Percentiles rank a stretch among this genome's conserved stretches.
Evolutionary conservation across 495 filamentous ascomycete species (phyloP).

Genomic region (Letharia columbiana): DNA sequence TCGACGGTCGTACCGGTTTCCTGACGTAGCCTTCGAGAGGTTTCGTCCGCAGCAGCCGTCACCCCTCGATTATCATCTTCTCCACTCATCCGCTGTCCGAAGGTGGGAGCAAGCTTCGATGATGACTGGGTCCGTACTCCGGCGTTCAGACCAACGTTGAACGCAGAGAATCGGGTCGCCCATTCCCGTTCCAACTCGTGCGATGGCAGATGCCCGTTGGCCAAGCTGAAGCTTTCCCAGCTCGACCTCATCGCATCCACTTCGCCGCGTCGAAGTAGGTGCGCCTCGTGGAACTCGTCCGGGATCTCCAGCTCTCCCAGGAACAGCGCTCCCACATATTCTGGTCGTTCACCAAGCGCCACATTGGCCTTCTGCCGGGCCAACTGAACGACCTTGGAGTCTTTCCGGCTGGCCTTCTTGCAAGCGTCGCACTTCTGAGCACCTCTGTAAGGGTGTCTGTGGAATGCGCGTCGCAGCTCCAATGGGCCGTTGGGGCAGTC

Average conservation of each 20-base stretch:
- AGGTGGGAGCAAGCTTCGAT: neutral
- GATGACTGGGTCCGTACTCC: neutral
- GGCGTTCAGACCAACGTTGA: neutral
- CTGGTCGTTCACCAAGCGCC: neutral
- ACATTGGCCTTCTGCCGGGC: neutral
- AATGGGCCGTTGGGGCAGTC: neutral
- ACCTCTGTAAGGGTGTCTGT: neutral
- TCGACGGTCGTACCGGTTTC: neutral
- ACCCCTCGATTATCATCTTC: neutral
- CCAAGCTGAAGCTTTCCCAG: neutral
- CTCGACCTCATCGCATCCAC: neutral
- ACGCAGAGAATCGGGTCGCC: neutral
- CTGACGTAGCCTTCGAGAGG: neutral
- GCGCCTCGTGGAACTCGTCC: neutral
- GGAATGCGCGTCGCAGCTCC: neutral
- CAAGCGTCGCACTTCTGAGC: neutral
- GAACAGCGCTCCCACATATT: neutral
- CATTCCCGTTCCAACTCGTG: neutral
- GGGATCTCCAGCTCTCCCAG: neutral
- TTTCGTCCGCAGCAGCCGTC: neutral
- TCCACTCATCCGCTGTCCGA: neutral
- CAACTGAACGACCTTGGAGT: neutral
- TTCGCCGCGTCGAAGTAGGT: neutral
- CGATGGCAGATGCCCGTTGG: neutral
- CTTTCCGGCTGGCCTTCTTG: neutral